A percentile compares a stretch with the other conserved stretches of the same genome.
Evolutionary conservation across 331 rosid species (phyloP).

Genomic region (Dryas integrifolia): DNA sequence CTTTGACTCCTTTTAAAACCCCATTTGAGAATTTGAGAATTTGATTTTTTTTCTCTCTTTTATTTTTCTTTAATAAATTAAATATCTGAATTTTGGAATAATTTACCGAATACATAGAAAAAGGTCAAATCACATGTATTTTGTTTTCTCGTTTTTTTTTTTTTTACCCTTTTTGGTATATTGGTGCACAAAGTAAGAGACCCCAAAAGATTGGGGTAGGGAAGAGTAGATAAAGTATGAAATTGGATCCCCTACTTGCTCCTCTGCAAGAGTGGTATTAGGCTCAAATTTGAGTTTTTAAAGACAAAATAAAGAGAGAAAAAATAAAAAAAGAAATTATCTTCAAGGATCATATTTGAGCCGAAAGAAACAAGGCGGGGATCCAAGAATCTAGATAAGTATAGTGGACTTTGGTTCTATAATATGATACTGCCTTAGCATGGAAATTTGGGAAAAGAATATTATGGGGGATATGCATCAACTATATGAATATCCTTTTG

Average conservation of each 20-base stretch:
- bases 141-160: not conserved
- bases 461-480: not conserved
- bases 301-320: no score
- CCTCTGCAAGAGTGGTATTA: no score
- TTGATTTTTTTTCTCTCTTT: not conserved
- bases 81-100: no score
- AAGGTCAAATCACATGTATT: not conserved
- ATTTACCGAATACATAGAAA: no score
- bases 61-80: not conserved
- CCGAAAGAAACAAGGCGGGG: no score
- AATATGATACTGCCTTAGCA: not conserved
- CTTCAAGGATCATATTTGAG: no score
- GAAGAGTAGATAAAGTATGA: not conserved
- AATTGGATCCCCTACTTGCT: no score
- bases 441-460: not conserved
- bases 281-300: no score
- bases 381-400: not conserved
- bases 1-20: slow-evolving; percentile 5
- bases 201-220: not conserved
- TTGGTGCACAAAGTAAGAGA: not conserved
- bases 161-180: not conserved
- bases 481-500: not conserved
- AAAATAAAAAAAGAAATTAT: no score
- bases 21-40: not conserved
- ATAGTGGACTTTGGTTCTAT: not conserved